Base-by-base conservation (phyloP, 768 basidiomycete species). In the Collybiopsis luxurians region DNA sequence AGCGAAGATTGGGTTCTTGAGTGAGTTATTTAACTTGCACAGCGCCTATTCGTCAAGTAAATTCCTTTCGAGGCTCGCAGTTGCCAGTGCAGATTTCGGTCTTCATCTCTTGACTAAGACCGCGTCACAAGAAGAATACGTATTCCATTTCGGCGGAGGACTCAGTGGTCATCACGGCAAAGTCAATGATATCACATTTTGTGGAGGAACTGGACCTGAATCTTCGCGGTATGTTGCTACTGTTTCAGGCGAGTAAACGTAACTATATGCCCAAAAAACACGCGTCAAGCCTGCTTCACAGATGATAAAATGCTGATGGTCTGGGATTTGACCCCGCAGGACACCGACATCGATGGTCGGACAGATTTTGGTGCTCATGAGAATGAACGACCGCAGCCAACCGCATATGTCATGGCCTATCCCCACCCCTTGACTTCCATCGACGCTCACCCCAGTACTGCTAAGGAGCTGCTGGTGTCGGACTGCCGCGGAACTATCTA, bases 221-320 rank as follows among this genome's bases (percentile, higher is more conserved):
- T 81, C 79, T 61, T 74, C 79, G 43, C 80, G 88, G 60, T 90
- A 92, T 69, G 80, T 93, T 58, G 91, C 89, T 7, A 89, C 90
- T 10, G 87, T 90, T 27, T 90, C 90, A 55, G 90, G 90, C 85
- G 64, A 56, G 71, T 57, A 51, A 15, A 40, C 44, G n/a, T 12
- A 11, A n/a, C 26, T 28, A 23, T 21, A 13, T 40, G n/a, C 28
- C 53, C 24, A 45, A 27, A 23, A 26, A 47, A 6, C 23, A 19
- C 34, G 15, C 27, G 24, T 26, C 34, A 51, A 24, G 60, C 44
- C 60, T 40, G 36, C 46, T 31, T 58, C 23, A 53, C 59, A 90
- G 90, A 91, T 62, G 91, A 92, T 71, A 89, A 84, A 66, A 87
- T 88, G 80, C 79, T 91, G 38, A 87, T 91, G 83, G 83, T 92